Percentiles rank a stretch among this genome's conserved stretches.
These are phyloP conservation scores for Ceratocystis albifundus DNA, from an alignment of 2,329 filamentous ascomycete genomes.

Conservation along the genomic window DNA sequence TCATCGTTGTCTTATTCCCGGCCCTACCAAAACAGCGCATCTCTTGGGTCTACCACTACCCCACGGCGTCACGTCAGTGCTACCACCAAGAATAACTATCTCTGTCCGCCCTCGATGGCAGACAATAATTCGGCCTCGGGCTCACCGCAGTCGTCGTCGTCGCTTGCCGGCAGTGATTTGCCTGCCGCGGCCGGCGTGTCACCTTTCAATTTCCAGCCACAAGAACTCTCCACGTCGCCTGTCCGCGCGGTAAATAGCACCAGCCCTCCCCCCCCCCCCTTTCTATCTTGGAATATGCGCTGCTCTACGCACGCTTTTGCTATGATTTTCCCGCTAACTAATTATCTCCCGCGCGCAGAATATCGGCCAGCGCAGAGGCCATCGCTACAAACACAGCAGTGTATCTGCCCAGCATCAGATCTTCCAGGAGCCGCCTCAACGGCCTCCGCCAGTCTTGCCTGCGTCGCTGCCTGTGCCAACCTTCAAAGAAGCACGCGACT, in stretches of 20 bases:
- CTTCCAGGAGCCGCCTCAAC: conserved; percentile 79
- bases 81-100: conserved; percentile 17
- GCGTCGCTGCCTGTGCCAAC: conserved; percentile 89
- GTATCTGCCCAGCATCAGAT: conserved; percentile 83
- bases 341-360: conserved; percentile 44
- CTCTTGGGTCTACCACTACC: background rate
- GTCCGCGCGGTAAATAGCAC: conserved; percentile 57
- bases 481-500: conserved; percentile 71
- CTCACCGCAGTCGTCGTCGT: conserved; percentile 1
- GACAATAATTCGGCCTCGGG: conserved; percentile 27
- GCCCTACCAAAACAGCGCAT: background rate
- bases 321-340: background rate
- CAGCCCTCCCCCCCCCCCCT: too few relatives aligned
- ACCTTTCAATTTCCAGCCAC: conserved; percentile 92
- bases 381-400: conserved; percentile 96
- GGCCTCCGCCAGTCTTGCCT: conserved; percentile 77
- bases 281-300: background rate
- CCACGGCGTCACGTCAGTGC: background rate
- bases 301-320: background rate
- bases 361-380: conserved; percentile 80
- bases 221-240: conserved; percentile 60
- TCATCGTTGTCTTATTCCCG: conserved; percentile 3
- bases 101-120: conserved; percentile 31
- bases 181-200: conserved; percentile 32
- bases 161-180: background rate